phyloP scores from a whole-genome alignment of 179 eudicot species.

The Heliamphora ciliata region DNA sequence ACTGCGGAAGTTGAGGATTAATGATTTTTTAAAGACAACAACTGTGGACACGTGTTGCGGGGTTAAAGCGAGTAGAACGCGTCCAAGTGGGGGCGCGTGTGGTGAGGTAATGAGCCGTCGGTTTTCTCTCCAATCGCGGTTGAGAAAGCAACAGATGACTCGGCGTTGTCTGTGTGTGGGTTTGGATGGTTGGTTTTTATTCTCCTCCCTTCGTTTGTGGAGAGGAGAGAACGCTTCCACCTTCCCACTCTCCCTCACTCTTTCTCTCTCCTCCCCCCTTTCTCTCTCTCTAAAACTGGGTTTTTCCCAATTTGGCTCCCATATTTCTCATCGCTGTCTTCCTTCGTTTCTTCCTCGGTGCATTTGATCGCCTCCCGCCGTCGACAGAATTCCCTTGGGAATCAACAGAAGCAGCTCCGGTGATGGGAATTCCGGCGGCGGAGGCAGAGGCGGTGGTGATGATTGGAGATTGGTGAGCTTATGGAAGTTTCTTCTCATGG shows the following conservation, averaged over 20 bases:
- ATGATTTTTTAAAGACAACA: no score
- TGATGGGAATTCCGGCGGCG: neutral
- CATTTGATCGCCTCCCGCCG: slow-evolving; percentile 10
- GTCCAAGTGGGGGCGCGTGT: no score
- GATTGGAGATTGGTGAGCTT: slow-evolving; percentile 1
- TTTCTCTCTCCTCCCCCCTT: neutral
- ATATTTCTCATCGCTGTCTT: neutral
- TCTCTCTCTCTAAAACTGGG: neutral
- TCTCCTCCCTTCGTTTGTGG: slow-evolving; percentile 16
- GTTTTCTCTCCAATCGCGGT: no score
- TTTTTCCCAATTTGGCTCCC: neutral
- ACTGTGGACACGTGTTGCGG: no score
- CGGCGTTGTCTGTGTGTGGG: neutral
- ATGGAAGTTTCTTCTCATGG: slow-evolving; percentile 12
- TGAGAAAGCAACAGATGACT: no score
- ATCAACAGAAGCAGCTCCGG: neutral
- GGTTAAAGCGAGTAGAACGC: no score
- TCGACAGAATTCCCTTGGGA: neutral
- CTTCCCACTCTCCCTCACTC: neutral
- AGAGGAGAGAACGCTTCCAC: slow-evolving; percentile 16
- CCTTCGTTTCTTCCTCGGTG: neutral
- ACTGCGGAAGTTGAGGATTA: no score
- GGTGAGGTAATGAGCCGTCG: no score
- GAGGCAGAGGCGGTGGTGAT: neutral
- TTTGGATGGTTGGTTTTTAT: slow-evolving; percentile 20